A percentile compares a stretch with the other conserved stretches of the same genome.
These are phyloP conservation scores for Marchantia paleacea DNA, from an alignment of 225 moss, liverwort and hornwort genomes.

Conservation along the genomic window DNA sequence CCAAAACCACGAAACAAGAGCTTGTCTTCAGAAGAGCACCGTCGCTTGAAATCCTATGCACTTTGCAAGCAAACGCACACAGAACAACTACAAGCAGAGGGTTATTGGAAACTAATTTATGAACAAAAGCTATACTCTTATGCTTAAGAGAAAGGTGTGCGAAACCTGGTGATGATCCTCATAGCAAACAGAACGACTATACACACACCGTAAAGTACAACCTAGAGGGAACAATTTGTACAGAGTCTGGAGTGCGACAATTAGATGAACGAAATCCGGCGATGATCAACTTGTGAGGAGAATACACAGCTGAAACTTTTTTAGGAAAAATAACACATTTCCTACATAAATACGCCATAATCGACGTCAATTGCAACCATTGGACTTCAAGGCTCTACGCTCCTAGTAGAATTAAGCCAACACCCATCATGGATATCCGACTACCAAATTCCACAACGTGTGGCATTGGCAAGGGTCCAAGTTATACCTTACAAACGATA, in stretches of 20 bases:
- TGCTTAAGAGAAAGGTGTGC: neutral
- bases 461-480: constrained; percentile 29
- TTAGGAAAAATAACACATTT: neutral
- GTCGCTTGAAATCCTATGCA: neutral
- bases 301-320: neutral
- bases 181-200: neutral
- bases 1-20: neutral
- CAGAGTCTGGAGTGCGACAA: too few species aligned
- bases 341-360: neutral
- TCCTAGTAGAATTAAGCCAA: neutral
- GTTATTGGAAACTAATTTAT: too few species aligned
- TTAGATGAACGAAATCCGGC: neutral
- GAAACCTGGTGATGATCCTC: neutral
- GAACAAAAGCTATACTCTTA: too few species aligned
- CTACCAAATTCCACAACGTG: constrained; percentile 13
- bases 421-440: constrained; percentile 11
- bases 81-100: neutral
- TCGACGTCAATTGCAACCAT: neutral
- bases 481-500: constrained; percentile 36
- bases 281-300: neutral
- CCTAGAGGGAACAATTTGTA: too few species aligned
- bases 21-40: neutral
- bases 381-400: neutral
- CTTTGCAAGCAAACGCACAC: too few species aligned
- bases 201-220: too few species aligned